A percentile compares a stretch with the other conserved stretches of the same genome.
Conservation (phyloP, 768 basidiomycete genomes). For the Ramaria rubella region DNA sequence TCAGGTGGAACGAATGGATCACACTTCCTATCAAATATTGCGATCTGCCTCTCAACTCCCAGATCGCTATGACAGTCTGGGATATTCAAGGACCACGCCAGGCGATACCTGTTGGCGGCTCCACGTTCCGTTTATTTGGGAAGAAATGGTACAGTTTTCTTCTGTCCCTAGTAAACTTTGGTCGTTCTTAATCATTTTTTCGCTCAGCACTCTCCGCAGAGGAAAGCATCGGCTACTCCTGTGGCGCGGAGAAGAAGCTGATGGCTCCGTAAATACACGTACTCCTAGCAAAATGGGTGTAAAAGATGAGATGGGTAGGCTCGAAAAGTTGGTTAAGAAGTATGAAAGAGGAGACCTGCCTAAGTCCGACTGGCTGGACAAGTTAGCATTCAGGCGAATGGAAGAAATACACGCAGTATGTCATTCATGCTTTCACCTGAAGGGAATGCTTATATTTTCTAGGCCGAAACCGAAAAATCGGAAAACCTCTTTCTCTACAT, state of each 20-base stretch:
- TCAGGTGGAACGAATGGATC: slow-evolving; percentile 94
- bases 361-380: slow-evolving; percentile 94
- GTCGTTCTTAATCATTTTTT: neutral
- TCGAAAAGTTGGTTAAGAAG: slow-evolving; percentile 92
- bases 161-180: neutral
- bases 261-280: slow-evolving; percentile 69
- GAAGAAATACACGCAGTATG: slow-evolving; percentile 88
- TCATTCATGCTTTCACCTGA: slow-evolving; percentile 2
- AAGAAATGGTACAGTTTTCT: slow-evolving; percentile 69
- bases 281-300: slow-evolving; percentile 83
- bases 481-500: slow-evolving; percentile 94
- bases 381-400: slow-evolving; percentile 88
- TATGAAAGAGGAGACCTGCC: slow-evolving; percentile 91
- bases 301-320: slow-evolving; percentile 89
- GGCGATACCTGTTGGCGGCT: slow-evolving; percentile 81
- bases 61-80: slow-evolving; percentile 93
- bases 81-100: slow-evolving; percentile 82
- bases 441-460: neutral
- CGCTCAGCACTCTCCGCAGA: slow-evolving; percentile 81
- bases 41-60: slow-evolving; percentile 83
- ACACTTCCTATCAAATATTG: slow-evolving; percentile 89
- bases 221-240: slow-evolving; percentile 86
- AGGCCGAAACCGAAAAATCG: slow-evolving; percentile 90
- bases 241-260: slow-evolving; percentile 81
- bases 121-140: slow-evolving; percentile 85